Evolutionary conservation across 1,284 basidiomycete species (phyloP), one percentile per base, ranked within the genome.

Genomic region (Exobasidium cylindrosporum): DNA sequence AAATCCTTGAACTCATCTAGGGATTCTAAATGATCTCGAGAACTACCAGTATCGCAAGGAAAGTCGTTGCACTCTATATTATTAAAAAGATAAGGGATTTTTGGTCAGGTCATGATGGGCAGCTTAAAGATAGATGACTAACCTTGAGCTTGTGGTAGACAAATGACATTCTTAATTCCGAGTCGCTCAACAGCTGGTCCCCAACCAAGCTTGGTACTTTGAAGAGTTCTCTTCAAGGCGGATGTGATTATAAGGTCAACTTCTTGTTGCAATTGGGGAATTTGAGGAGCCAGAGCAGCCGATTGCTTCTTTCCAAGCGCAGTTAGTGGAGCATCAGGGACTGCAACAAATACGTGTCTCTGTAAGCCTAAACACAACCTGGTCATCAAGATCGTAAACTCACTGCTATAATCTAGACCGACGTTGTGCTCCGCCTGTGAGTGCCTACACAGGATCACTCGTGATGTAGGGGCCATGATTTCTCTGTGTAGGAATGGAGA

Each of bases 21-120:
- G 11, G 57, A 52, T 53, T 78, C 75, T 47, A 79, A 71, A 35
- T 67, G 66, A 40, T 65, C 67, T 43, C 67, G 69, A 6, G 65
- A 47, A 3, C 76, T 78, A 30, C 78, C 78, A 3, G 77, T 79
- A 59, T 79, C 78, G 61, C 77, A 78, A 3, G 77, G 78, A 49
- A 69, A 68, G 28, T 57, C 73, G 61, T 74, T 79, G 64, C 74
- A 78, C 47, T 79, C 75, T 40, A 17, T n/a, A n/a, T n/a, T n/a
- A 40, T 7, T 67, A 54, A 31, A 29, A 30, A 11, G 56, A 7
- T 23, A 55, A 17, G 29, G 28, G 35, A 40, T n/a, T n/a, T 44
- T 14, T 17, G n/a, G n/a, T n/a, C n/a, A n/a, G n/a, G n/a, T n/a
- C n/a, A n/a, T n/a, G n/a, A n/a, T n/a, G n/a, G n/a, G n/a, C 10